Evolutionary conservation across 345 rosid genomes (phyloP).

Genomic region (Rhodomyrtus tomentosa): DNA sequence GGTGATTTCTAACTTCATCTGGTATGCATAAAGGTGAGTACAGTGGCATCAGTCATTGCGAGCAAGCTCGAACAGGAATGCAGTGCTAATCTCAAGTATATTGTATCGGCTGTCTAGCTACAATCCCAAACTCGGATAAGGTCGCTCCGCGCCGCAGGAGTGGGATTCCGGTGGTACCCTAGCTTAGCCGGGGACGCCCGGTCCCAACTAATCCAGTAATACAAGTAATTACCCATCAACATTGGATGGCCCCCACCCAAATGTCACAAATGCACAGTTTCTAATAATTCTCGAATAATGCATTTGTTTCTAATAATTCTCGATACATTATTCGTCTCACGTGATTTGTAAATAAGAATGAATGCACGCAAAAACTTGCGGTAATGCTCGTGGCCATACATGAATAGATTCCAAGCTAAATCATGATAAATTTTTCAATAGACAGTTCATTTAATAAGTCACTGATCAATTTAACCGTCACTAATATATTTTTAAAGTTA

Average conservation of each 20-base stretch:
- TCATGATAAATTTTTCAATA: background rate
- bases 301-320: background rate
- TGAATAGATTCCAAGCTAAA: background rate
- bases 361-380: background rate
- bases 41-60: background rate
- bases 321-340: background rate
- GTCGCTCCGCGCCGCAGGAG: fast-evolving
- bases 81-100: background rate
- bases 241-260: background rate
- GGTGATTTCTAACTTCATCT: background rate
- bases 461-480: background rate
- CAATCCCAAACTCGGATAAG: background rate
- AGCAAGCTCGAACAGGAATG: background rate
- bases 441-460: background rate
- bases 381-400: background rate
- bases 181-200: background rate
- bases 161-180: background rate
- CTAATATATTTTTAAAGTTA: background rate
- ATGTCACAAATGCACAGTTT: background rate
- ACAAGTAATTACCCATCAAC: background rate
- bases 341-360: background rate
- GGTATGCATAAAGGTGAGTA: background rate
- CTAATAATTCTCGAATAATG: background rate
- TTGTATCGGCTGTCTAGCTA: background rate
- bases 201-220: background rate